Evolutionary conservation across 208 protist species (phyloP), one percentile per base, ranked within the genome.

Genomic region (Trypanosoma mega): DNA sequence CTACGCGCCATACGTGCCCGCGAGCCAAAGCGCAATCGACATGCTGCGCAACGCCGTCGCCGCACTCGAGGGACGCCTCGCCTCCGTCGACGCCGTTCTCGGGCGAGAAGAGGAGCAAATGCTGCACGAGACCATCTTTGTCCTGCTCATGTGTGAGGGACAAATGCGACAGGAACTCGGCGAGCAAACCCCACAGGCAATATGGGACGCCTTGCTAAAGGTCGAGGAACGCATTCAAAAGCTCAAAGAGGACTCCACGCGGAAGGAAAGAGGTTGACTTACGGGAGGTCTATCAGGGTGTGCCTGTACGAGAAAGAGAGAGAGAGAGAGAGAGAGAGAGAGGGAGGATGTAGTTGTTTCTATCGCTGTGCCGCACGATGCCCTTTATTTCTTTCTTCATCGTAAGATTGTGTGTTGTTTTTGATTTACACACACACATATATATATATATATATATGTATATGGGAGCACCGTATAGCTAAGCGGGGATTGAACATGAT

Each of bases 61-160:
- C 9, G 64, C 77, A 14, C 62, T 94, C 18, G 67, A 91, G 50
- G 71, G 53, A 20, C 63, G 68, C 8, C 63, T 90, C 0, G 29
- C 29, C 29, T 85, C 80, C 16, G 69, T 83, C 0, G 89, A 92
- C 29, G 14, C 80, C 0, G 89, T 92, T 12, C 73, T 85, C 2
- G 74, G 78, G 16, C 65, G 52, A 45, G 85, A 89, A 60, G 89
- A 96, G 74, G 49, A 57, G 57, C 71, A 71, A 8, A 96, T 96
- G 89, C 34, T 89, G 43, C 68, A 65, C 46, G 76, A 96, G 55
- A 90, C 85, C 6, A 59, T 85, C 3, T 89, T 87, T 62, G 84
- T 92, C 26, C 44, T 96, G 20, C 62, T 86, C 44, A 63, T 90
- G 74, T 78, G 81, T 56, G 58, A 87, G 34, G 80, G 77, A 11